Percentiles rank a stretch among this genome's conserved stretches.
Evolutionary conservation across 2,329 filamentous ascomycete species (phyloP).

Genomic region (Ophiocordyceps camponoti-saundersi): DNA sequence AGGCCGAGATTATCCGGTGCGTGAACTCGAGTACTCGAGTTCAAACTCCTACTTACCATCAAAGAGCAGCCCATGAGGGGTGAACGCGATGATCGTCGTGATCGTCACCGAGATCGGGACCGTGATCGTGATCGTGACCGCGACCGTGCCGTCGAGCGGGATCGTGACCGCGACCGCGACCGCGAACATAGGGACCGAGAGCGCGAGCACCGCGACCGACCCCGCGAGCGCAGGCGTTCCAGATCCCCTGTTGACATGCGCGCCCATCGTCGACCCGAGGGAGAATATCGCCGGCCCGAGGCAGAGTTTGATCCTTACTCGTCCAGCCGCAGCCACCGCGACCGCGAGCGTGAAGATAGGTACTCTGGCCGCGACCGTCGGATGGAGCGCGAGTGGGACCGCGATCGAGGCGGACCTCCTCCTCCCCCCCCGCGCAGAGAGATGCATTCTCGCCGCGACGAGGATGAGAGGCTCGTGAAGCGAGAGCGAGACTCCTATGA

Average conservation of each 20-base stretch:
- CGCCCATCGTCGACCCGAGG: constrained; percentile 45
- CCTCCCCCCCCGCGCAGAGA: constrained; percentile 33
- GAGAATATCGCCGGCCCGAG: constrained; percentile 47
- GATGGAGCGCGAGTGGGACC: constrained; percentile 62
- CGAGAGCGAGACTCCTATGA: constrained; percentile 38
- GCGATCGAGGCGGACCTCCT: constrained; percentile 37
- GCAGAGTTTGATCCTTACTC: constrained; percentile 78
- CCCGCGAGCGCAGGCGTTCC: constrained; percentile 56
- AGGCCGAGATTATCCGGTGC: constrained; percentile 37
- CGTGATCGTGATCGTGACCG: constrained; percentile 14
- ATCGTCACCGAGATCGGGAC: constrained; percentile 5
- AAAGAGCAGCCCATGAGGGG: constrained; percentile 7
- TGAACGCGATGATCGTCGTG: constrained; percentile 17
- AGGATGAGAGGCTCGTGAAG: constrained; percentile 39
- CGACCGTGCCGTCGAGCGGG: constrained; percentile 41
- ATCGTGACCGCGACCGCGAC: constrained; percentile 19
- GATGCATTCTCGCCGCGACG: constrained; percentile 36
- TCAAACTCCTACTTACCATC: background rate
- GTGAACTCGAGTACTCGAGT: constrained; percentile 8
- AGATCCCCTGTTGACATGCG: constrained; percentile 60
- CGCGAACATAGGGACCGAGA: constrained; percentile 22
- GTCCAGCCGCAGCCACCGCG: constrained; percentile 79
- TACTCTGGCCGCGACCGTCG: constrained; percentile 55
- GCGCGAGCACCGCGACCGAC: constrained; percentile 21
- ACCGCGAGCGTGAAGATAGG: constrained; percentile 83